Conservation (phyloP, 1,284 basidiomycete species). For the Cryptococcus wingfieldii region DNA sequence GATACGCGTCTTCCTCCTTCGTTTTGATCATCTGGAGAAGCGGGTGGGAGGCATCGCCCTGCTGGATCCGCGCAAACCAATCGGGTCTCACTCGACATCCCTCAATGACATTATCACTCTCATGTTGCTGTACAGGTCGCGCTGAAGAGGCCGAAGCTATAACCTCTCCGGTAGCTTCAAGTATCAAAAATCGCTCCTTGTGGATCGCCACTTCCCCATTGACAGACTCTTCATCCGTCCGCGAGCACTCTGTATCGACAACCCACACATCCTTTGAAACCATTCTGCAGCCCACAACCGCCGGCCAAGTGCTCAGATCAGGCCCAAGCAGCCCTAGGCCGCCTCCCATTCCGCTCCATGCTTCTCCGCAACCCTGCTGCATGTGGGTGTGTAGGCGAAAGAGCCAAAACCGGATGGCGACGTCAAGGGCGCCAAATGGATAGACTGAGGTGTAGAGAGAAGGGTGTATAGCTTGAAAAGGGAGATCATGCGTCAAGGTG, state of each 20-base stretch:
- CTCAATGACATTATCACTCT: background rate
- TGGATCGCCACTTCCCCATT: no score
- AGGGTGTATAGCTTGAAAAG: slow-evolving; percentile 20
- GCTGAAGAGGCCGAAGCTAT: slow-evolving; percentile 4
- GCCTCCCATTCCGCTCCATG: slow-evolving; percentile 19
- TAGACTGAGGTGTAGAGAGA: slow-evolving; percentile 8
- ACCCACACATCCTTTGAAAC: slow-evolving; percentile 17
- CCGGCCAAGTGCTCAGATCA: slow-evolving; percentile 26
- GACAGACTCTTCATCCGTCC: no score
- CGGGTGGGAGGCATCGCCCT: background rate
- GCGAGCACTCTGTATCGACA: slow-evolving; percentile 6
- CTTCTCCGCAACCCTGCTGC: slow-evolving; percentile 21
- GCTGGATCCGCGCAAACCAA: slow-evolving; percentile 22
- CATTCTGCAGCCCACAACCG: slow-evolving; percentile 14
- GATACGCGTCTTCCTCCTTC: slow-evolving; percentile 22
- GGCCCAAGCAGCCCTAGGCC: slow-evolving; percentile 21
- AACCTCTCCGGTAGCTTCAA: slow-evolving; percentile 24
- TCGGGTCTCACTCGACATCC: slow-evolving; percentile 24
- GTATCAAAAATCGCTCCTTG: slow-evolving; percentile 7
- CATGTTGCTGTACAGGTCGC: background rate
- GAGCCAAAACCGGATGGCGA: slow-evolving; percentile 33
- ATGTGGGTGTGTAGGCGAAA: slow-evolving; percentile 23
- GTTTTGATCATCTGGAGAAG: slow-evolving; percentile 16
- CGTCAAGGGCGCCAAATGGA: slow-evolving; percentile 12
- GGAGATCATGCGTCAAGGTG: slow-evolving; percentile 1